Conservation (phyloP, 306 rosid species). For the Styphnolobium japonicum region DNA sequence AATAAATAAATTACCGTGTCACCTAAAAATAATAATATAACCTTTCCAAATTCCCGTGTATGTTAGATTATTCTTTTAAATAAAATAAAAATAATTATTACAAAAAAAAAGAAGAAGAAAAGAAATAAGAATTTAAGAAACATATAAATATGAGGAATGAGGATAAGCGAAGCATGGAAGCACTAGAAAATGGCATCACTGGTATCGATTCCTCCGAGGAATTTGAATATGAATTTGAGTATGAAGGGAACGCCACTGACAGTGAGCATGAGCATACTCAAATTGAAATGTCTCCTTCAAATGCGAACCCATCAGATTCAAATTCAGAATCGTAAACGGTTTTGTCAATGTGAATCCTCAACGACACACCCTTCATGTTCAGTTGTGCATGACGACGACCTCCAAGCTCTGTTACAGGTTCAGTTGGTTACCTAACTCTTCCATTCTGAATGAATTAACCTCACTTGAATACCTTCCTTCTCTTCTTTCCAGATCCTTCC, state of each 20-base stretch:
- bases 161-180: constrained; percentile 1
- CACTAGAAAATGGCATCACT: not conserved
- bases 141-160: not conserved
- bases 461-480: too few relatives aligned
- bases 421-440: too few relatives aligned
- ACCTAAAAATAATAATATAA: too few relatives aligned
- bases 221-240: too few relatives aligned
- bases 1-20: too few relatives aligned
- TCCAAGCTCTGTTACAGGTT: constrained; percentile 54
- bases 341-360: not conserved
- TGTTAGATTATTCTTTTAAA: too few relatives aligned
- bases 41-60: too few relatives aligned
- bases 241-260: not conserved
- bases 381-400: constrained; percentile 34
- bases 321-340: not conserved
- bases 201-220: not conserved
- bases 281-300: not conserved
- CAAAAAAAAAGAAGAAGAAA: too few relatives aligned
- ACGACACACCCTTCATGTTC: constrained; percentile 3
- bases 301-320: not conserved
- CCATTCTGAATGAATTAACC: too few relatives aligned
- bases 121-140: not conserved
- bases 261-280: not conserved
- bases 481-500: constrained; percentile 53
- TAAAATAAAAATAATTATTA: too few relatives aligned